Evolutionary conservation across 2,329 filamentous ascomycete species (phyloP), one percentile per base, ranked within the genome.

Genomic region (Cladosporium cucumerinum): DNA sequence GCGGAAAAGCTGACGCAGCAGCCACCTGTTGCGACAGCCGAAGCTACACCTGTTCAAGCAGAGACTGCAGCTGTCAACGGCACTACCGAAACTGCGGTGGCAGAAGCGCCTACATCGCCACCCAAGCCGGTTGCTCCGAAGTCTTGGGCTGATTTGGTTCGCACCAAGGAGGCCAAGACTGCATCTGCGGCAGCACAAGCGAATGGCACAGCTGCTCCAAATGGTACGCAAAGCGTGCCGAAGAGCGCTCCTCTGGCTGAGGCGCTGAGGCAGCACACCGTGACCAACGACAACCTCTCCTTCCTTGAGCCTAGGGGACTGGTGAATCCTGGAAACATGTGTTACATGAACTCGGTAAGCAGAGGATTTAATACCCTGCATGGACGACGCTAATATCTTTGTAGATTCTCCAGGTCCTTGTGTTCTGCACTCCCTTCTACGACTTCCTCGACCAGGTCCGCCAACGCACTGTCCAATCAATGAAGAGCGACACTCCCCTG

Each of bases 291-390:
- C 55, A 91, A 89, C 72, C 82, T 94, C 69, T 83, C 90, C 21
- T 97, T 97, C 74, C 84, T 99, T 59, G 92, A 98, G 79, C 95
- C 95, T 59, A 87, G 94, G 70, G 95, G 95, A 57, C 85, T 99
- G 74, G 91, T 97, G 70, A 99, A 99, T 79, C 96, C 94, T 48
- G 95, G 95, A 58, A 98, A 99, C 76, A 96, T 98, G 91, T 99
- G 95, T 79, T 99, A 99, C 80, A 98, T 99, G 95, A 99, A 98
- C 82, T 97, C 95, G 68, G 94, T 97, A 84, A 80, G 91, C 81
- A 25, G 21, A 10, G 21, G 14, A n/a, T 18, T 21, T 63, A 28
- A 46, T 61, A 34, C 32, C 57, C 10, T 25, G 18, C 4, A 6
- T 8, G 23, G 39, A 39, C 2, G 5, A n/a, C 23, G 46, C 65